These are phyloP conservation scores for Lipomyces starkeyi DNA, from an alignment of 805 yeast genomes.

Conservation along the genomic window DNA sequence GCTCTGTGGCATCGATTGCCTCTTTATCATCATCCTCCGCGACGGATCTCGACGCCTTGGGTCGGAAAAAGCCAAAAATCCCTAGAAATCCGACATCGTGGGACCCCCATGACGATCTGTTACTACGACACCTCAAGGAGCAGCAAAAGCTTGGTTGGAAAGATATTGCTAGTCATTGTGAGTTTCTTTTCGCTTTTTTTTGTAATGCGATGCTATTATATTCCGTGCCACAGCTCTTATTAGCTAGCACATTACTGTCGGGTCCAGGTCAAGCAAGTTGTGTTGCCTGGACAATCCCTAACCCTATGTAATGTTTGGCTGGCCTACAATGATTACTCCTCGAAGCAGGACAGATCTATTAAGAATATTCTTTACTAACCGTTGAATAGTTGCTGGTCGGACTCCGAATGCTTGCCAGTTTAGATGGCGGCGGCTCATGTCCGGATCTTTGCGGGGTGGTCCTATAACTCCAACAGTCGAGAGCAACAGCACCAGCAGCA, in stretches of 20 bases:
- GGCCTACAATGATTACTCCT: not conserved
- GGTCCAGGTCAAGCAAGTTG: not conserved
- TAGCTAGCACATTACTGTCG: not conserved
- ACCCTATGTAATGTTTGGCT: not conserved
- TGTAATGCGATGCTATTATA: not conserved
- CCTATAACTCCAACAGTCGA: slow-evolving; percentile 23
- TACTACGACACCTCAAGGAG: slow-evolving; percentile 78
- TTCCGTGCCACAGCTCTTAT: not conserved
- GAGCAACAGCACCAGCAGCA: not conserved
- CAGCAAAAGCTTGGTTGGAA: slow-evolving; percentile 87
- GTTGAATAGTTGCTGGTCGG: slow-evolving; percentile 60
- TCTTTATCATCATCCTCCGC: slow-evolving; percentile 25
- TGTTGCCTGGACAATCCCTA: not conserved
- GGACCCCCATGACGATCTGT: slow-evolving; percentile 77
- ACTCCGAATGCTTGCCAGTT: slow-evolving; percentile 91
- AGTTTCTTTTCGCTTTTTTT: slow-evolving; percentile 13
- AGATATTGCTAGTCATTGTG: slow-evolving; percentile 74
- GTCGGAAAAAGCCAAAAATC: slow-evolving; percentile 36
- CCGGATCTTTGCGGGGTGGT: slow-evolving; percentile 49
- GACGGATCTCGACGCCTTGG: slow-evolving; percentile 35
- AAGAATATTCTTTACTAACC: not conserved
- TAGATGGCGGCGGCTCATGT: slow-evolving; percentile 77
- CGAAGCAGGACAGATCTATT: not conserved
- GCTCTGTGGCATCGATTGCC: slow-evolving; percentile 28
- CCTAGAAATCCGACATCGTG: slow-evolving; percentile 61